Conservation (phyloP, 2,329 filamentous ascomycete genomes). For the Aspergillus pseudotamarii region DNA sequence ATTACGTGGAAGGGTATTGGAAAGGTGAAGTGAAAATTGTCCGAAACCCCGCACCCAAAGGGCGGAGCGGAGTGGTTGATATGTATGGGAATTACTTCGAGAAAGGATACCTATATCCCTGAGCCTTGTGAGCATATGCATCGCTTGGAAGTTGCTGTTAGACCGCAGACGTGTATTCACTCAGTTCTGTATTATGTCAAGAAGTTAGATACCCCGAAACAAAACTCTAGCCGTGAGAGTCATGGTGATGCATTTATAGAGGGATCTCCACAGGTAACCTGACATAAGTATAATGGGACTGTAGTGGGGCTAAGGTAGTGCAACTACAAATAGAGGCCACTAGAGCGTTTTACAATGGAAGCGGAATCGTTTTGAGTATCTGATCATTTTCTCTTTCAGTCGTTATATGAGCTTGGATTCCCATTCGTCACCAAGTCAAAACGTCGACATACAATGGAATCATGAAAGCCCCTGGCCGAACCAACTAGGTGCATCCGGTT, state of each 20-base stretch:
- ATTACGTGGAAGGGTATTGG: constrained; percentile 61
- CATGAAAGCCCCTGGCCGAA: not conserved
- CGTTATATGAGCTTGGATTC: constrained; percentile 2
- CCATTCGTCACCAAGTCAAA: not conserved
- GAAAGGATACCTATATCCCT: constrained; percentile 56
- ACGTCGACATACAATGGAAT: constrained; percentile 3
- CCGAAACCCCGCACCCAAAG: constrained; percentile 45
- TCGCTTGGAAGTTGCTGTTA: not conserved
- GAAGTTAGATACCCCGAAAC: not conserved
- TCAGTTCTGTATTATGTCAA: not conserved
- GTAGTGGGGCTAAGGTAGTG: not conserved
- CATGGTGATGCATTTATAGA: not conserved
- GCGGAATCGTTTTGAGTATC: not conserved
- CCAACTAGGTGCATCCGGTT: not conserved
- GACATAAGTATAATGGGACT: not conserved
- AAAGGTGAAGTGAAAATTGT: constrained; percentile 61
- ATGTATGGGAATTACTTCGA: constrained; percentile 59
- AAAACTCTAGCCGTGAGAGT: not conserved
- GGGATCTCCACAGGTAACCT: not conserved
- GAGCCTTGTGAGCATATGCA: constrained; percentile 17
- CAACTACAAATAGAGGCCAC: not conserved
- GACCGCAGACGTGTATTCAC: not conserved
- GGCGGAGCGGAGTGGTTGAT: constrained; percentile 50
- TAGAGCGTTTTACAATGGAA: not conserved
- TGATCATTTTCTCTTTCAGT: constrained; percentile 11